phyloP scores from a whole-genome alignment of 768 basidiomycete species.

The Auricularia heimuer region DNA sequence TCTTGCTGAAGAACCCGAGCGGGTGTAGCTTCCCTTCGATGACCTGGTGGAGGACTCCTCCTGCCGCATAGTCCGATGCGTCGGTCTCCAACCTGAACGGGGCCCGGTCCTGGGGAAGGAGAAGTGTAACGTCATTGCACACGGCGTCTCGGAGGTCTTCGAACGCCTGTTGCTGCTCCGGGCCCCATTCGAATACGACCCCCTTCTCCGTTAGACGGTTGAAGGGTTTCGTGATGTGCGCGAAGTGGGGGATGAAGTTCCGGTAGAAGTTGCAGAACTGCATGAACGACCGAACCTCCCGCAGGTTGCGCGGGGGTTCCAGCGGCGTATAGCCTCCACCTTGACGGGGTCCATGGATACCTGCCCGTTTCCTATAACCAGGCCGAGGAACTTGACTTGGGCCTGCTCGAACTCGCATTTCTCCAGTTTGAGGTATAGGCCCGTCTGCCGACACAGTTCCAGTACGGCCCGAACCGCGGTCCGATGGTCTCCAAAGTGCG shows the following conservation, averaged over 20 bases:
- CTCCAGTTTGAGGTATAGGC: conserved; percentile 25
- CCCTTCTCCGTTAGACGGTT: background rate
- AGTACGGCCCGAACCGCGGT: conserved; percentile 3
- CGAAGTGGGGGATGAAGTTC: conserved; percentile 21
- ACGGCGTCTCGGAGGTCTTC: too few relatives aligned
- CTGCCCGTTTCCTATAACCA: conserved; percentile 22
- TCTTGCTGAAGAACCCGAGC: background rate
- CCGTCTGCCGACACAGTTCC: conserved; percentile 10
- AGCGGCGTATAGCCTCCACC: conserved; percentile 26
- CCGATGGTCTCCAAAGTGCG: conserved; percentile 4
- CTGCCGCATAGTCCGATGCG: background rate
- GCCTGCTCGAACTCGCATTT: conserved; percentile 31
- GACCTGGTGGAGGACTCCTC: background rate
- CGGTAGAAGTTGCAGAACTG: conserved; percentile 25
- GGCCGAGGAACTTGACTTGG: conserved; percentile 33
- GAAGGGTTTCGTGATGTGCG: conserved; percentile 11
- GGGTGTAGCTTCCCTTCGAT: background rate
- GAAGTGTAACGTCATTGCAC: too few relatives aligned
- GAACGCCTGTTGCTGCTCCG: background rate
- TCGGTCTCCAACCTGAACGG: background rate
- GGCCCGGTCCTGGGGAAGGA: background rate
- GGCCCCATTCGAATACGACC: background rate
- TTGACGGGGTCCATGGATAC: conserved; percentile 33
- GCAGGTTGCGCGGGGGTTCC: conserved; percentile 26
- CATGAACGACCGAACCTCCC: conserved; percentile 19